phyloP scores from a whole-genome alignment of 2,329 filamentous ascomycete species.

The Aspergillus udagawae region DNA sequence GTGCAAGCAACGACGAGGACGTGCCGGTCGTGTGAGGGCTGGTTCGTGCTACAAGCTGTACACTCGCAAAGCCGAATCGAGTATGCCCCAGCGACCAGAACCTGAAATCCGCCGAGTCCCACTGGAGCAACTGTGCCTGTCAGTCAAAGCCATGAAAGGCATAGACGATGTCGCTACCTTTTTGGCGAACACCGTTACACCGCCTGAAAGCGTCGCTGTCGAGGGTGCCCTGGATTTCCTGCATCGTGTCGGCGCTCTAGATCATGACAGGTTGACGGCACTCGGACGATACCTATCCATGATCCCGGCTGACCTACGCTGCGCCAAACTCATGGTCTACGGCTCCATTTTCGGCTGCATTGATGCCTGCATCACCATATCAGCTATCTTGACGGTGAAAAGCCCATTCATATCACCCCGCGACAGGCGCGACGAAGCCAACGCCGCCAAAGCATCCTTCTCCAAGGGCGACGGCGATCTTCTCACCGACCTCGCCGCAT shows the following conservation, averaged over 20 bases:
- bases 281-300: conserved; percentile 90
- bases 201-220: conserved; percentile 79
- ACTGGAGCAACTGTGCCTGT: conserved; percentile 88
- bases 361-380: conserved; percentile 81
- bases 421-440: conserved; percentile 77
- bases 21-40: conserved; percentile 86
- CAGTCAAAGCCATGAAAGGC: conserved; percentile 85
- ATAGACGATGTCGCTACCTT: conserved; percentile 77
- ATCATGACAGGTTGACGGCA: conserved; percentile 80
- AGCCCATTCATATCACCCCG: conserved; percentile 83
- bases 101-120: conserved; percentile 92
- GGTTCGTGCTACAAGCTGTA: conserved; percentile 95
- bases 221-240: conserved; percentile 78
- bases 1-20: conserved; percentile 88
- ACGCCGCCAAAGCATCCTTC: conserved; percentile 71
- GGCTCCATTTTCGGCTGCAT: conserved; percentile 91
- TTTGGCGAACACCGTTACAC: conserved; percentile 80
- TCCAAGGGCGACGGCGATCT: conserved; percentile 78
- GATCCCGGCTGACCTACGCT: conserved; percentile 89
- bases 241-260: conserved; percentile 80
- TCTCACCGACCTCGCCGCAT: conserved; percentile 79
- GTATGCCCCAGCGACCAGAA: conserved; percentile 84
- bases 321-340: conserved; percentile 92
- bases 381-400: conserved; percentile 83
- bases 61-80: conserved; percentile 74